Base-by-base conservation (phyloP, 768 basidiomycete genomes). In the Agaricus subrufescens region DNA sequence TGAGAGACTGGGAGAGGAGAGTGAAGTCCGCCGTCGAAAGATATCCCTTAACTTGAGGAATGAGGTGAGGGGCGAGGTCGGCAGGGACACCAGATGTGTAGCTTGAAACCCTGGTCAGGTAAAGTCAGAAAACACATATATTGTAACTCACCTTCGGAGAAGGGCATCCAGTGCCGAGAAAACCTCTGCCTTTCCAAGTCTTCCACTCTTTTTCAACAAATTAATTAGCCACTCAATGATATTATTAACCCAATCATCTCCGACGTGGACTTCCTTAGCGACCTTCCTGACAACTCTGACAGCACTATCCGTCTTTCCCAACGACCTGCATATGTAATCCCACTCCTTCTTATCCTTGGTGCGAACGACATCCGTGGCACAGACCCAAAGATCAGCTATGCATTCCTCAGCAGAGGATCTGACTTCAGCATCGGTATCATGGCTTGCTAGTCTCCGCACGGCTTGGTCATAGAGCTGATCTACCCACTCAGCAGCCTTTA, bases 401-500 rank as follows among this genome's bases (percentile, higher is more conserved):
- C 84, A 84, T 31, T 88, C 85, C 62, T 98, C 88, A 0, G 94
- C 94, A 60, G 81, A 84, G 26, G 80, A 78, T 38, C 94, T 83
- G 23, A 98, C 92, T 60, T 97, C 95, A 3, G 89, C 85, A 67
- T 98, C 96, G 1, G 95, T 95, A 61, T 95, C 90, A 58, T 89
- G 84, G 46, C 81, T 87, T 49, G 75, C 80, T 38, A 99, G 71
- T 50, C 92, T 79, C 23, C 73, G 67, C 3, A 89, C 73, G 9
- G 91, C 86, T 59, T 92, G 86, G 7, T 81, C 73, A 68, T 95
- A 97, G 3, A 97, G 76, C 9, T 74, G 64, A 53, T 90, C 83
- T 4, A 83, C 69, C 91, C 91, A 93, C 14, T 84, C 82, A 5
- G 69, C 72, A 54, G 75, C 66, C 60, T 83, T 83, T 46, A 89